A percentile compares a stretch with the other conserved stretches of the same genome.
phyloP scores from a whole-genome alignment of 345 rosid species.

The Balakata baccata region DNA sequence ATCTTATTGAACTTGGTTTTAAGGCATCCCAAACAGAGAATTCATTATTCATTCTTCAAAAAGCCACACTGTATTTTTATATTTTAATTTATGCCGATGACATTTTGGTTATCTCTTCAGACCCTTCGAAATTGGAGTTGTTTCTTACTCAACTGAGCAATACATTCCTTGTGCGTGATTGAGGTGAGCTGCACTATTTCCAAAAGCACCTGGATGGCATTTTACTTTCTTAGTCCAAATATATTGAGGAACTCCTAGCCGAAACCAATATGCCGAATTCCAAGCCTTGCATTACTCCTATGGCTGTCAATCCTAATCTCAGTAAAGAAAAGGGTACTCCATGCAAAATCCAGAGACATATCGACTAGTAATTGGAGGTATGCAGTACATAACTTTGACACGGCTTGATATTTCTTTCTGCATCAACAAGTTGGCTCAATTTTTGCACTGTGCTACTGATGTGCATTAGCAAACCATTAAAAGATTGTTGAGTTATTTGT shows the following conservation, averaged over 20 bases:
- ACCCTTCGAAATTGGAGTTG: too few relatives aligned
- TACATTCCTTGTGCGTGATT: not conserved
- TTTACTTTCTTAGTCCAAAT: not conserved
- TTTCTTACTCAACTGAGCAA: fast-evolving
- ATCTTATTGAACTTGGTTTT: not conserved
- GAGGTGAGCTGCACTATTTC: not conserved
- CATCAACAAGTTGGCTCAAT: not conserved
- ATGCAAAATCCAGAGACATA: too few relatives aligned
- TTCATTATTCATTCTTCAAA: not conserved
- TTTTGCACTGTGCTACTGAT: not conserved
- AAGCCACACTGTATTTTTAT: too few relatives aligned
- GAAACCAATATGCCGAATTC: not conserved
- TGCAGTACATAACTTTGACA: not conserved
- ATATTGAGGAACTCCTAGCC: not conserved
- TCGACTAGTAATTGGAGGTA: not conserved
- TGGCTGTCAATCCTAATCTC: fast-evolving
- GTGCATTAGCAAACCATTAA: not conserved
- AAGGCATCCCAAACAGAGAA: not conserved
- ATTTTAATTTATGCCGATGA: too few relatives aligned
- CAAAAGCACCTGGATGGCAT: not conserved
- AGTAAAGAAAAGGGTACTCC: fast-evolving
- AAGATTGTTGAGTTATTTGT: not conserved
- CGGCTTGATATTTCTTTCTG: not conserved
- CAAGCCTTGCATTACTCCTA: not conserved
- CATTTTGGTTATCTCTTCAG: too few relatives aligned